Evolutionary conservation across 2,329 filamentous ascomycete species (phyloP).

Genomic region (Polychaeton citri): DNA sequence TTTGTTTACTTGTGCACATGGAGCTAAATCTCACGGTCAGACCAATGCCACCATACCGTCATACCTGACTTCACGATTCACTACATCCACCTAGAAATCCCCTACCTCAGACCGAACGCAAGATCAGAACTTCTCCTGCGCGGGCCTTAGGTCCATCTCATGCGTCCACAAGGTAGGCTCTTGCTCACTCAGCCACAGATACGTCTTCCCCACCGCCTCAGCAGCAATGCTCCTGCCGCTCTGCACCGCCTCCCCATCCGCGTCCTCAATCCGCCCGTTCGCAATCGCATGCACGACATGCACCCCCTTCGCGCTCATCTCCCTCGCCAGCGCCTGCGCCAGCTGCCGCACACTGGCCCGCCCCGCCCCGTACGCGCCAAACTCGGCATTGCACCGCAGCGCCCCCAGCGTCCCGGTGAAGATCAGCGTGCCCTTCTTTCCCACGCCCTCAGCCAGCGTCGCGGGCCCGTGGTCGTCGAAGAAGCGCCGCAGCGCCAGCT

Average conservation of each 20-base stretch:
- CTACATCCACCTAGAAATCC: too few species aligned
- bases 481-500: conserved; percentile 38
- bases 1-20: too few species aligned
- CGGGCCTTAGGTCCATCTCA: conserved; percentile 39
- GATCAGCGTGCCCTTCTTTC: conserved; percentile 45
- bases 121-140: conserved; percentile 34
- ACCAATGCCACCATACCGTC: too few species aligned
- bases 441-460: conserved; percentile 30
- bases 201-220: conserved; percentile 44
- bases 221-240: conserved; percentile 44
- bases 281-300: conserved; percentile 48
- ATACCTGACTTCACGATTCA: too few species aligned
- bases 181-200: conserved; percentile 38
- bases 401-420: conserved; percentile 43
- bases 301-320: conserved; percentile 43
- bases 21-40: too few species aligned
- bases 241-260: conserved; percentile 33
- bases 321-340: conserved; percentile 42
- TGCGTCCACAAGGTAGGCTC: conserved; percentile 39
- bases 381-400: conserved; percentile 41
- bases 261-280: conserved; percentile 42
- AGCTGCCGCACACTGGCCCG: conserved; percentile 40
- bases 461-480: conserved; percentile 39
- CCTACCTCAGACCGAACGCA: not conserved
- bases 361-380: conserved; percentile 41